A percentile compares a stretch with the other conserved stretches of the same genome.
phyloP scores from a whole-genome alignment of 2,329 filamentous ascomycete species.

The Fusarium sp. region DNA sequence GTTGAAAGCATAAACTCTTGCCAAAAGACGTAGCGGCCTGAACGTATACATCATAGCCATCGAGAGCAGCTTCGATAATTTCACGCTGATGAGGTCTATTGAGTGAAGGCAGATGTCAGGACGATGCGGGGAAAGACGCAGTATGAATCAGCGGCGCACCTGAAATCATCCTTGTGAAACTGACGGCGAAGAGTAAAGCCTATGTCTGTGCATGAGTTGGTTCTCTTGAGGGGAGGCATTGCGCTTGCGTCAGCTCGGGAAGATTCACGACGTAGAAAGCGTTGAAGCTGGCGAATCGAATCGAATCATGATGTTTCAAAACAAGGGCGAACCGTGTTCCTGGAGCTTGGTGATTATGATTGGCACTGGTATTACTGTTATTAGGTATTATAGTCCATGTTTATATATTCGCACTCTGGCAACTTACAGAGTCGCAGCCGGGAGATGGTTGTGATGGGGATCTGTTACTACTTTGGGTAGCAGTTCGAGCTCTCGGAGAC shows the following conservation, averaged over 20 bases:
- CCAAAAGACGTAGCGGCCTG: constrained; percentile 93
- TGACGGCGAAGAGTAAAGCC: constrained; percentile 79
- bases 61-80: constrained; percentile 83
- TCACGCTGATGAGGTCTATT: constrained; percentile 83
- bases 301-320: constrained; percentile 17
- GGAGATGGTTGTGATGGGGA: constrained; percentile 19
- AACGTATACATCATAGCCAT: constrained; percentile 89
- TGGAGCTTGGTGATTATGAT: constrained; percentile 16
- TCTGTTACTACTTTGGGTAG: constrained; percentile 32
- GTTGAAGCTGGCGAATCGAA: constrained; percentile 7
- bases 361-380: constrained; percentile 26
- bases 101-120: constrained; percentile 4
- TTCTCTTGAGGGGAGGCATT: constrained; percentile 58
- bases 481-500: constrained; percentile 8
- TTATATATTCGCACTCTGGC: constrained; percentile 11
- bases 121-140: not conserved
- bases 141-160: constrained; percentile 58
- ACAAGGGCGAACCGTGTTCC: constrained; percentile 9
- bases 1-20: constrained; percentile 92
- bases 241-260: constrained; percentile 31
- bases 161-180: constrained; percentile 79
- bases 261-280: constrained; percentile 12
- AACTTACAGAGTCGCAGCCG: constrained; percentile 31
- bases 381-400: constrained; percentile 9
- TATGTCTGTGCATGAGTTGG: constrained; percentile 69